A percentile compares a stretch with the other conserved stretches of the same genome.
These are phyloP conservation scores for Nicotiana obtusifolia DNA, from an alignment of 257 asterid genomes.

Conservation along the genomic window DNA sequence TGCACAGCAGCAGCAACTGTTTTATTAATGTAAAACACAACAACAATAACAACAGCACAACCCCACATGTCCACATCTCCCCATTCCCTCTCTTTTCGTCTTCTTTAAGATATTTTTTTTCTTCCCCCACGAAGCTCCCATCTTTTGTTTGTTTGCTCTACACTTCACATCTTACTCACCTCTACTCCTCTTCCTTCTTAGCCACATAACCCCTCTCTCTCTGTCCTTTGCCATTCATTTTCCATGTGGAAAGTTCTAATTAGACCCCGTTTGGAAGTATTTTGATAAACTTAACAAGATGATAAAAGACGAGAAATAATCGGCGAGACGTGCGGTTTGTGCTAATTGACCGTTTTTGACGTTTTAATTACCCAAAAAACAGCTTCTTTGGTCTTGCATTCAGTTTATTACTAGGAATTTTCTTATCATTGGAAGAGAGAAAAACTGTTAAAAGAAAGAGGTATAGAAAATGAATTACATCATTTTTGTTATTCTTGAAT, in stretches of 20 bases:
- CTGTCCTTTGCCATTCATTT: not conserved
- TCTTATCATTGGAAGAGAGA: not conserved
- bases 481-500: not conserved
- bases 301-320: not conserved
- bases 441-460: not conserved
- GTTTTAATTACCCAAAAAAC: not conserved
- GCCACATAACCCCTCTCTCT: not conserved
- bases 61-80: constrained; percentile 20
- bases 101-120: constrained; percentile 15
- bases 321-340: not conserved
- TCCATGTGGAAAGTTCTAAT: not conserved
- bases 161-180: not conserved
- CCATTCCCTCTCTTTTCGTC: constrained; percentile 8
- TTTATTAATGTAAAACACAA: constrained; percentile 5
- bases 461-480: not conserved
- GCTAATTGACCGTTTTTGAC: not conserved
- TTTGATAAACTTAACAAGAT: not conserved
- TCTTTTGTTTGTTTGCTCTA: constrained; percentile 9
- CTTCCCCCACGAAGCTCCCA: not conserved
- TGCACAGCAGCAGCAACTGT: not conserved
- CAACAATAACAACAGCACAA: not conserved
- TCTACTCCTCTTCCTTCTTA: not conserved
- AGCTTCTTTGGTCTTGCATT: not conserved
- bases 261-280: not conserved
- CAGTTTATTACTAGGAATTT: not conserved